These are phyloP conservation scores for Agaricus sinodeliciosus DNA, from an alignment of 768 basidiomycete genomes.

Conservation along the genomic window DNA sequence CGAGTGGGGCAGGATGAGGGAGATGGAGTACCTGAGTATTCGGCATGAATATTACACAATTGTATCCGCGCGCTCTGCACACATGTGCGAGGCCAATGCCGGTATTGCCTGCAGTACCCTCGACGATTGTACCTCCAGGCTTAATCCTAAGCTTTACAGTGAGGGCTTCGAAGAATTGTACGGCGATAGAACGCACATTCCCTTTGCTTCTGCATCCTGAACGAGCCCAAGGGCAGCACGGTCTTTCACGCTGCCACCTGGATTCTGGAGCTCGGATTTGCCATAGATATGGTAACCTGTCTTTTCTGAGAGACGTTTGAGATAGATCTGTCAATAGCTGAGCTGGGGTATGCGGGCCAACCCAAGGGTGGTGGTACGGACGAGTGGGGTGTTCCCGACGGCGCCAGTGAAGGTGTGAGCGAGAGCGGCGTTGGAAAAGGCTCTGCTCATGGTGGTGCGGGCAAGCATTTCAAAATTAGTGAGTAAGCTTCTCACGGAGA, in stretches of 20 bases:
- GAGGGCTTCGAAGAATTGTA: not conserved
- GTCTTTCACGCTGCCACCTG: conserved; percentile 97
- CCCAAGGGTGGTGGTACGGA: conserved; percentile 26
- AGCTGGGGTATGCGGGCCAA: not conserved
- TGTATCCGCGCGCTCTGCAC: conserved; percentile 88
- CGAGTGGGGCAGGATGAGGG: not conserved
- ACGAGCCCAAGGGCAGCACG: conserved; percentile 90
- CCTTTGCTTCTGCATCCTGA: conserved; percentile 78
- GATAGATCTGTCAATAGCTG: conserved; percentile 54
- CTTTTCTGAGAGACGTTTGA: conserved; percentile 74
- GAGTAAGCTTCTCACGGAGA: not conserved
- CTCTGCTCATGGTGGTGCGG: conserved; percentile 21
- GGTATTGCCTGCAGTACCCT: conserved; percentile 98
- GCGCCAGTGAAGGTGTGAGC: conserved; percentile 82
- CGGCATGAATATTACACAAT: conserved; percentile 99
- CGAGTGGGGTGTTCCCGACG: conserved; percentile 91
- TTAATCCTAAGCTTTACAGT: conserved; percentile 45
- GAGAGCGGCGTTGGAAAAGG: conserved; percentile 29
- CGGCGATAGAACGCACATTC: conserved; percentile 45
- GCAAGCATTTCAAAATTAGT: conserved; percentile 24
- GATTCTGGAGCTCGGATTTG: conserved; percentile 99
- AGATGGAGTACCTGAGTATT: conserved; percentile 62
- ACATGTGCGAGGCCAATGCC: conserved; percentile 96
- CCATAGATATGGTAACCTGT: conserved; percentile 82
- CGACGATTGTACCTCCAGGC: conserved; percentile 94